Evolutionary conservation across 495 filamentous ascomycete genomes (phyloP), one percentile per base, ranked within the genome.

Genomic region (Haplographium delicatum): DNA sequence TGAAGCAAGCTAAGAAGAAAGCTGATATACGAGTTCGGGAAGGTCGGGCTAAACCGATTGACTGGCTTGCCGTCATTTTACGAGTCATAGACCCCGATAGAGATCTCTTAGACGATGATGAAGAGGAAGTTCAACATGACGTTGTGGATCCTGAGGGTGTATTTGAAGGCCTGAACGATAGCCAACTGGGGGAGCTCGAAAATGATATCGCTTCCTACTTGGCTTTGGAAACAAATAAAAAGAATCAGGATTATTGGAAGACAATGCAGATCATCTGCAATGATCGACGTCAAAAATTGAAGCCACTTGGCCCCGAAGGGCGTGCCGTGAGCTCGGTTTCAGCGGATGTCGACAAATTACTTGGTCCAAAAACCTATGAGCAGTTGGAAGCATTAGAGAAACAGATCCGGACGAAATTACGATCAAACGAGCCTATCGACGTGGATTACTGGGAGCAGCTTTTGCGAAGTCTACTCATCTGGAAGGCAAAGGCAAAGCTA

Each of bases 1-100:
- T 99, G 55, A 90, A 91, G 65, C 93, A 99, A 65, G 85, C 93
- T 22, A 97, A 96, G 71, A 97, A 94, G 72, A 97, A 96, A 72
- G 91, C 93, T 30, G 88, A 89, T 59, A 95, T 99, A 49, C 83
- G 93, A 5, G 90, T 97, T n/a, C 87, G 90, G 55, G 91, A 94
- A 66, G 86, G 85, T 11, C 82, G 93, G 50, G 91, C 91, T 43
- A 90, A 88, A 65, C 86, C 91, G 10, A 91, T 97, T 64, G 93
- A 99, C 70, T 94, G 89, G 82, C 79, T 99, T 33, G 89, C 94
- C 0, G 91, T 96, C 48, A 95, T 84, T 46, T 68, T 99, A 31
- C 82, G 89, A 41, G 83, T 91, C 39, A 84, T 96, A 44, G 94
- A 97, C 65, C 77, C 87, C 22, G 88, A 89, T 38, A 80, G 86